A percentile compares a stretch with the other conserved stretches of the same genome.
phyloP scores from a whole-genome alignment of 2,329 filamentous ascomycete species.

The Beauveria sp. region DNA sequence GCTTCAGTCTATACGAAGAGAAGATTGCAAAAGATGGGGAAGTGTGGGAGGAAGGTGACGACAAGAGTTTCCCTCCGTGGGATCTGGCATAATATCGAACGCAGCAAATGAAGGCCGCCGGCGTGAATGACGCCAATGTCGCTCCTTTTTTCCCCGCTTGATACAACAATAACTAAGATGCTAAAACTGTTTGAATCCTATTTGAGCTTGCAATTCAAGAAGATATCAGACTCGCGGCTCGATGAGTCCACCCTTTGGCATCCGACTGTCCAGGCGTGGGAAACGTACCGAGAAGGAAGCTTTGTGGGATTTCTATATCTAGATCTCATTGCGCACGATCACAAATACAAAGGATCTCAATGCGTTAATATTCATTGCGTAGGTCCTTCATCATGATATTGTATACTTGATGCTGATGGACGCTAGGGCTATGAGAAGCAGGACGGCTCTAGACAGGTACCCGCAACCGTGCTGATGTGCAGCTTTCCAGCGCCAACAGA shows the following conservation, averaged over 20 bases:
- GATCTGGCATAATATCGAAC: not conserved
- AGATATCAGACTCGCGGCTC: not conserved
- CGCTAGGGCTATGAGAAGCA: not conserved
- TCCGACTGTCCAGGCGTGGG: not conserved
- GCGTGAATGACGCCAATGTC: not conserved
- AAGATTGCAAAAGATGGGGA: not conserved
- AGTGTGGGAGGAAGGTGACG: not conserved
- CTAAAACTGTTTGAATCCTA: not conserved
- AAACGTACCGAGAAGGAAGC: not conserved
- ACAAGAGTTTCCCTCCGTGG: not conserved
- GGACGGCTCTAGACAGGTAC: not conserved
- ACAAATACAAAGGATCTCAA: not conserved
- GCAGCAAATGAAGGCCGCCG: not conserved
- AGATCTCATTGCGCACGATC: not conserved
- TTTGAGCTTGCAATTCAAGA: not conserved
- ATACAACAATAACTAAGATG: not conserved
- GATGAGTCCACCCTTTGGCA: not conserved
- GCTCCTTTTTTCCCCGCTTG: not conserved
- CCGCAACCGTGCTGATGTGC: not conserved
- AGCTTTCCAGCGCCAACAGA: not conserved
- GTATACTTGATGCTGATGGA: not conserved
- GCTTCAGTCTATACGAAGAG: not conserved
- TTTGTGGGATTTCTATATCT: slow-evolving; percentile 1
- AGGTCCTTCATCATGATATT: not conserved
- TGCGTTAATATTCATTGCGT: not conserved